Evolutionary conservation across 495 filamentous ascomycete genomes (phyloP), one percentile per base, ranked within the genome.

Genomic region (Friedmanniomyces simplex): DNA sequence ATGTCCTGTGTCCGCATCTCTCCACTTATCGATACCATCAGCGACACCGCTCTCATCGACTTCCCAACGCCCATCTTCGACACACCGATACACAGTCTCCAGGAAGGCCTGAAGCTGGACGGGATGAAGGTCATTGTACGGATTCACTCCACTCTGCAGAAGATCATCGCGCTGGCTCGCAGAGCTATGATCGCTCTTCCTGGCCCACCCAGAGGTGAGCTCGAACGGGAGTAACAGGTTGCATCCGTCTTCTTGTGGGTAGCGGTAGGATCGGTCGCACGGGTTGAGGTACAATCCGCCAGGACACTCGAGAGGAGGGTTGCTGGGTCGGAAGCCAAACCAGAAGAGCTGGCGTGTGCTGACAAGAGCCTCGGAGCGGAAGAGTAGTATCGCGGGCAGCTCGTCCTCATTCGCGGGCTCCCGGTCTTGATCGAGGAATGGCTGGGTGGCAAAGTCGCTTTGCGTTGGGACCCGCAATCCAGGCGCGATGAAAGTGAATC

Each of bases 11-110:
- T 54, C 37, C 7, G 51, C 51, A 1, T 54, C 4, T 24, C 24
- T 54, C 51, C 51, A 54, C 8, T 42, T 32, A 22, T 54, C 51
- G 24, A 54, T 42, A 22, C 51, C 51, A 2, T 32, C 51, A 43
- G 51, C 37, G 20, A 54, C 51, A 22, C 51, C 51, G 12, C 22
- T 3, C 2, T 4, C 51, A 28, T 54, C 51, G 3, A 54, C 51
- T 21, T 2, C 37, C 51, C 51, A 54, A 2, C 7, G 2, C 2
- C 37, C 25, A 26, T 21, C 16, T 14, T 41, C n/a, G 13, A 54
- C 21, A 16, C 42, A 42, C 1, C 5, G 37, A 32, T 54, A 54
- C 5, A 43, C 36, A 21, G 4, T 41, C 51, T 41, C 32, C 16
- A 54, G 34, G 5, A 22, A 54, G 3, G 51, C 51, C 22, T 22